Evolutionary conservation across 805 yeast species (phyloP).

Genomic region (Saccharomycopsis amapae): DNA sequence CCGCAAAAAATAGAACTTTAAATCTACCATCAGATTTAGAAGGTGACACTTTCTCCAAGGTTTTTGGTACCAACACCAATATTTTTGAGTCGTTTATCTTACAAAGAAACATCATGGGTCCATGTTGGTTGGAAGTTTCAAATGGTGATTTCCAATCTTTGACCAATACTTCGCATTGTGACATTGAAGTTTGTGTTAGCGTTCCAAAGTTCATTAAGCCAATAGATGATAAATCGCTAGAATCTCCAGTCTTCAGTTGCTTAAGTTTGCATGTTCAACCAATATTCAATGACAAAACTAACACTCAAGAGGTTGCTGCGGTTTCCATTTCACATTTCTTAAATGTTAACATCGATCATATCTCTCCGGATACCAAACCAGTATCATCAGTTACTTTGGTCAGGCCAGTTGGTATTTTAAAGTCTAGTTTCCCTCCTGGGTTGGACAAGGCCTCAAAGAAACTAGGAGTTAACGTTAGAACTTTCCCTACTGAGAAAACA

Average conservation of each 20-base stretch:
- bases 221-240: slow-evolving; percentile 35
- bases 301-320: slow-evolving; percentile 82
- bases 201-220: slow-evolving; percentile 44
- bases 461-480: slow-evolving; percentile 43
- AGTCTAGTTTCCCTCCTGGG: slow-evolving; percentile 63
- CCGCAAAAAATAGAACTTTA: slow-evolving; percentile 45
- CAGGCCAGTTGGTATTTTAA: slow-evolving; percentile 63
- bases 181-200: slow-evolving; percentile 58
- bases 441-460: slow-evolving; percentile 54
- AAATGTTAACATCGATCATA: slow-evolving; percentile 66
- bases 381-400: slow-evolving; percentile 62
- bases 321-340: slow-evolving; percentile 69
- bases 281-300: slow-evolving; percentile 60
- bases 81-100: slow-evolving; percentile 82
- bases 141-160: slow-evolving; percentile 53
- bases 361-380: slow-evolving; percentile 55
- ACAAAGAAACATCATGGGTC: slow-evolving; percentile 87
- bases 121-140: slow-evolving; percentile 84
- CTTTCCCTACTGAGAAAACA: slow-evolving; percentile 67
- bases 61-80: slow-evolving; percentile 69
- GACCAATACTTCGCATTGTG: slow-evolving; percentile 70
- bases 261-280: slow-evolving; percentile 77
- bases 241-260: slow-evolving; percentile 59
- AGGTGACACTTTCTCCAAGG: slow-evolving; percentile 70
- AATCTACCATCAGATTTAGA: slow-evolving; percentile 54